Conservation (phyloP, 495 filamentous ascomycete genomes). For the Hypomontagnella monticulosa region DNA sequence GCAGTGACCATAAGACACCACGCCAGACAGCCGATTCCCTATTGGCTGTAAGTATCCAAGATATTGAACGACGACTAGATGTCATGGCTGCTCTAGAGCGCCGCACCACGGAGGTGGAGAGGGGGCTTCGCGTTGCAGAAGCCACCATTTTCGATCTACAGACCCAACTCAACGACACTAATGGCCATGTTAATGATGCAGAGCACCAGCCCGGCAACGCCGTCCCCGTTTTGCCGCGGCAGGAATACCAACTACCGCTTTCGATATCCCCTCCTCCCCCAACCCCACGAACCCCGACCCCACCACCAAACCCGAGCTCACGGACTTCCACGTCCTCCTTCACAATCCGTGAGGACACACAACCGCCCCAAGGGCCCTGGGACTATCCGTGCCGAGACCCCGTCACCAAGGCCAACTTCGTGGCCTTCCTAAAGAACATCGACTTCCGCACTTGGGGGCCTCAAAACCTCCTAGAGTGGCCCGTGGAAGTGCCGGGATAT, state of each 20-base stretch:
- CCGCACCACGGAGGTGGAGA: not conserved
- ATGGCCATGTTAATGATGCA: not conserved
- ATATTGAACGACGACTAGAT: not conserved
- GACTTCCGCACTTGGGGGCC: not conserved
- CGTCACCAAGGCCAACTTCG: not conserved
- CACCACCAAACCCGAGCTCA: no score
- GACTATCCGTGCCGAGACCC: not conserved
- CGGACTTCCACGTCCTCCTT: no score
- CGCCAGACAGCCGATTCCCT: no score
- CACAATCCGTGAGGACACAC: not conserved
- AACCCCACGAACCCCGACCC: no score
- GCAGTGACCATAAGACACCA: no score
- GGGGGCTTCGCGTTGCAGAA: not conserved
- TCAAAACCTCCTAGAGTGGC: not conserved
- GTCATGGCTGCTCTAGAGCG: not conserved
- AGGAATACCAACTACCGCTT: no score
- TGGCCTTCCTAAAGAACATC: conserved; percentile 5
- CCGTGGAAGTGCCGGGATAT: not conserved
- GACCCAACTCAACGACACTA: not conserved
- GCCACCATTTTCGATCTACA: not conserved
- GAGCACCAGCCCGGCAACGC: no score
- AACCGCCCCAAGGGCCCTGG: not conserved
- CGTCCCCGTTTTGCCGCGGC: no score
- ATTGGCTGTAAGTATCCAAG: no score
- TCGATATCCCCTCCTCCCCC: no score